Conservation (phyloP, 352 stramenopile species). For the Pythium dissotocum region DNA sequence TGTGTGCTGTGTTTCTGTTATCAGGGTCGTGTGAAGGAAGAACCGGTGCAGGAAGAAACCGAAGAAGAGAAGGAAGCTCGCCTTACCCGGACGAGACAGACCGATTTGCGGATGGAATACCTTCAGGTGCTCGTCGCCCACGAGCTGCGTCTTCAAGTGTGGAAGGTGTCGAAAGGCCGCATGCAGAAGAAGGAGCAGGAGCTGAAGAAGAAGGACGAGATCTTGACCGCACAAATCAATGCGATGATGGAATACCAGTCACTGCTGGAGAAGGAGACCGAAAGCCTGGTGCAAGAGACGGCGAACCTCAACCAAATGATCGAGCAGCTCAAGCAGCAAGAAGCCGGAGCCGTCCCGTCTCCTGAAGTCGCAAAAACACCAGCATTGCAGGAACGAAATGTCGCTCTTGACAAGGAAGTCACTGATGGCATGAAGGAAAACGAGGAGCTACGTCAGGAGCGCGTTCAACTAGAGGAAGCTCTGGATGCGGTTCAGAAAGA, state of each 20-base stretch:
- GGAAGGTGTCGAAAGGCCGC: constrained; percentile 51
- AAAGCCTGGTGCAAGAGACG: constrained; percentile 56
- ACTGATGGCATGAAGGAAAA: constrained; percentile 73
- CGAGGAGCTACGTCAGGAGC: constrained; percentile 52
- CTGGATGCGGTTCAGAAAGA: constrained; percentile 66
- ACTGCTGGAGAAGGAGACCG: constrained; percentile 57
- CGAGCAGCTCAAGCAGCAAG: constrained; percentile 59
- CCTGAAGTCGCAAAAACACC: constrained; percentile 59
- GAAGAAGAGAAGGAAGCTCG: constrained; percentile 71
- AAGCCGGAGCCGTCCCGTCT: constrained; percentile 58
- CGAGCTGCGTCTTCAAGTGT: constrained; percentile 81
- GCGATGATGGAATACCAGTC: constrained; percentile 43
- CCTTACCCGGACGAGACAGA: constrained; percentile 56
- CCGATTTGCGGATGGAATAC: constrained; percentile 69
- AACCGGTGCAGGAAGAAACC: constrained; percentile 58
- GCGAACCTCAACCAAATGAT: constrained; percentile 57
- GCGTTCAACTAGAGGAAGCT: constrained; percentile 50
- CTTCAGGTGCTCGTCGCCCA: constrained; percentile 73
- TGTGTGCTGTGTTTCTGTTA: not conserved
- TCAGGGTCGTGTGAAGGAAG: constrained; percentile 66
- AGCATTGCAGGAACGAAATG: constrained; percentile 53
- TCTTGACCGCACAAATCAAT: constrained; percentile 53
- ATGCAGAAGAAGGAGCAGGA: constrained; percentile 54
- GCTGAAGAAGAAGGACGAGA: constrained; percentile 55
- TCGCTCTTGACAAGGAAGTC: constrained; percentile 70